Evolutionary conservation across 495 filamentous ascomycete genomes (phyloP), one percentile per base, ranked within the genome.

Genomic region (Talaromyces ruber): DNA sequence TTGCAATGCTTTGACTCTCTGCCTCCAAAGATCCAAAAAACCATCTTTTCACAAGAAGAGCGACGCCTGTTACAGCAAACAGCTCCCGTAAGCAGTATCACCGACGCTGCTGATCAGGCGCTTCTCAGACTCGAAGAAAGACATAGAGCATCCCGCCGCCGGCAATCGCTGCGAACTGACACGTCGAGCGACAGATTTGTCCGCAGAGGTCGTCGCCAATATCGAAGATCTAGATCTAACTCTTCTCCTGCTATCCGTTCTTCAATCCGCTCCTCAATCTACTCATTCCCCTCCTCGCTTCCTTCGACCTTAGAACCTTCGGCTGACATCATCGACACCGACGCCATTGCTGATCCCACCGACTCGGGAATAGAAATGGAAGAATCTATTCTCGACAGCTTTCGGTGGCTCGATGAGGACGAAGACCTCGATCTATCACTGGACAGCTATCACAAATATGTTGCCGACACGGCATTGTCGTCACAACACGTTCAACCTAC

Each of bases 391-490:
- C 83, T 84, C 62, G 87, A 91, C 59, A 87, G 80, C 61, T 89
- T 93, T 65, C 83, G 86, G 32, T 92, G 90, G 89, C 75, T 93
- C 59, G 90, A 95, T 26, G 89, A 90, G 63, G 87, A 90, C 63
- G 84, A 87, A 14, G 84, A 89, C 57, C 75, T 93, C 22, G 87
- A 93, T 67, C 73, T 93, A 58, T 83, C 84, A 28, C 76, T 92
- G 30, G 79, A 81, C 63, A 76, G 82, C 61, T 81, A 83, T 52
- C 80, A 82, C 61, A 65, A 68, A 18, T 74, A 78, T 67, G 66
- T 82, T n/a, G 64, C 66, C 21, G 64, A 74, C 59, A 61, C 74
- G 26, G 63, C 73, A 50, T 18, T 52, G 26, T 30, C 37, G 16
- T 52, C 39, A 6, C 43, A 47, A 6, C 8, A 47, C 18, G 7